Evolutionary conservation across 495 filamentous ascomycete species (phyloP), one percentile per base, ranked within the genome.

Genomic region (Chaetomium fimeti): DNA sequence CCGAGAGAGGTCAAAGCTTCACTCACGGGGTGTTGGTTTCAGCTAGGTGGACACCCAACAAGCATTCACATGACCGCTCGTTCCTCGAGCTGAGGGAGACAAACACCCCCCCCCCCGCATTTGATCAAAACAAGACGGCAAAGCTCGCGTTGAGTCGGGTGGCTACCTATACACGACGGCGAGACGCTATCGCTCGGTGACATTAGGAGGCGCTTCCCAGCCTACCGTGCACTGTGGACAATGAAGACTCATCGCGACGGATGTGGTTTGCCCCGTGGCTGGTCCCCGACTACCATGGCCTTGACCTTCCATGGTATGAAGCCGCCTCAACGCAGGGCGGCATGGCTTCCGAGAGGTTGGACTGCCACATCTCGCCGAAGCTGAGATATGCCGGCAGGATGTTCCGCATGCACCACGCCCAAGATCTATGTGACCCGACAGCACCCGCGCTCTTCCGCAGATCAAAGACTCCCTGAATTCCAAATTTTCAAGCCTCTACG

Each of bases 341-440:
- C 11, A 61, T 42, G 36, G 56, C 40, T 65, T 64, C 62, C 55
- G 32, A 60, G 24, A 2, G 47, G 55, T n/a, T 15, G 43, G 48
- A 36, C 12, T 24, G 12, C 18, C 8, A 27, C 52, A 42, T 36
- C 52, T 36, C 18, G 53, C 53, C n/a, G 32, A 32, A 18, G 6
- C 27, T 18, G 20, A 16, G 51, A 32, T 47, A 4, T 32, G 51
- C 28, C 15, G 47, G 47, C 8, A 7, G 27, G n/a, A n/a, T n/a
- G 52, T 36, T 55, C 1, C 5, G 9, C 51, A 24, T 43, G 15
- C 22, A 1, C 22, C 29, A 20, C 52, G 11, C 28, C 36, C 27
- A n/a, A 32, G 52, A 55, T 55, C 48, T n/a, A 22, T n/a, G n/a
- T 47, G 47, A 24, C 47, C 40, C 47, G 20, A 25, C 47, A 3